Percentiles rank a stretch among this genome's conserved stretches.
Conservation (phyloP, 441 rosid genomes). For the Croton setiger region DNA sequence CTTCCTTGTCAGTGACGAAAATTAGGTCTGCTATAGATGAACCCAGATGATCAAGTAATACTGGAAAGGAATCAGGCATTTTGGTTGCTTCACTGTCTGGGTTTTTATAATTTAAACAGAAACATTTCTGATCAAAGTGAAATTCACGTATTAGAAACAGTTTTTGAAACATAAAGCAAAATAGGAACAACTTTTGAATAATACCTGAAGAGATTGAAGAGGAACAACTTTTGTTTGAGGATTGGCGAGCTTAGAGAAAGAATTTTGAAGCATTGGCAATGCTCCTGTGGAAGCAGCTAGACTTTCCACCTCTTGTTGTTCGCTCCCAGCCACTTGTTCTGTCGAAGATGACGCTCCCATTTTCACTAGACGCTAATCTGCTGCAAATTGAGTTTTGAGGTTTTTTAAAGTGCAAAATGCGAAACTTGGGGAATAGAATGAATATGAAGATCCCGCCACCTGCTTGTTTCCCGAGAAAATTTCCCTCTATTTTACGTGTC, state of each 20-base stretch:
- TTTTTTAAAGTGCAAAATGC: neutral
- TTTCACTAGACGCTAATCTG: neutral
- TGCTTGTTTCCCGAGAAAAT: constrained; percentile 10
- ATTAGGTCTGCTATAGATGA: constrained; percentile 56
- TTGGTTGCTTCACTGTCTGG: constrained; percentile 38
- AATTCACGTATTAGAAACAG: neutral
- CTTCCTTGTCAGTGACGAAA: constrained; percentile 50
- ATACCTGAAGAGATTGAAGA: neutral
- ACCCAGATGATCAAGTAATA: constrained; percentile 52
- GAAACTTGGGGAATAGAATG: too few relatives aligned
- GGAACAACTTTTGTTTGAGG: neutral
- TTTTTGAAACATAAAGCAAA: too few relatives aligned
- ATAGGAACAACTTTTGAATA: neutral
- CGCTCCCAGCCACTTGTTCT: constrained; percentile 34
- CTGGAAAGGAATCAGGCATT: constrained; percentile 41
- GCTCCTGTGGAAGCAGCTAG: constrained; percentile 75
- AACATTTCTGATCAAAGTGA: constrained; percentile 49
- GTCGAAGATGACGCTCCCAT: constrained; percentile 87
- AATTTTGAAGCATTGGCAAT: constrained; percentile 58
- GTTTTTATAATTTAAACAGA: constrained; percentile 39
- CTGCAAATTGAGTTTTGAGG: neutral
- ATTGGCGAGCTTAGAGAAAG: constrained; percentile 51
- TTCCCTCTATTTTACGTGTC: neutral
- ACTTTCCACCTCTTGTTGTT: constrained; percentile 64
- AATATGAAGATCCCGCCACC: neutral